These are phyloP conservation scores for Scleromitrula shiraiana DNA, from an alignment of 2,329 filamentous ascomycete species.

Conservation along the genomic window DNA sequence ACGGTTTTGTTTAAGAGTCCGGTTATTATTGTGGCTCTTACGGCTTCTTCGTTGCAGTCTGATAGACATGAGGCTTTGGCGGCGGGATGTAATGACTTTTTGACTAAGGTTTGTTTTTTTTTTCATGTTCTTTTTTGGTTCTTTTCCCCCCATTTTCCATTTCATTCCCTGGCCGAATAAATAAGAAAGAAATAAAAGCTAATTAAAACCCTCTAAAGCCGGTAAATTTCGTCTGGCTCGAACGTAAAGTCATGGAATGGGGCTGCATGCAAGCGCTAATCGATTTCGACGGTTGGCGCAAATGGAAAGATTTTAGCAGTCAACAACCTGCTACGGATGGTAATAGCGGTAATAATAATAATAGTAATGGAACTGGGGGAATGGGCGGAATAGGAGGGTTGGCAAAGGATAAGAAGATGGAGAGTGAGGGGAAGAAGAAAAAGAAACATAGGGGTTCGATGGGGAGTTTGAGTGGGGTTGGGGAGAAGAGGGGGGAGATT, in stretches of 20 bases:
- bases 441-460: slow-evolving; percentile 17
- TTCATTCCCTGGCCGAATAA: background rate
- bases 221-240: slow-evolving; percentile 94
- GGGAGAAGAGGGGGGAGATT: too few species aligned
- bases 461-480: slow-evolving; percentile 8
- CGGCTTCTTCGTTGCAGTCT: slow-evolving; percentile 87
- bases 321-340: too few species aligned
- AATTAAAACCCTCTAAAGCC: slow-evolving; percentile 61
- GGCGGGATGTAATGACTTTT: slow-evolving; percentile 94
- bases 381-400: slow-evolving; percentile 24
- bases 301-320: slow-evolving; percentile 77
- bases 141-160: background rate
- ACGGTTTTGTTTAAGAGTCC: slow-evolving; percentile 81
- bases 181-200: slow-evolving; percentile 5
- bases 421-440: slow-evolving; percentile 17
- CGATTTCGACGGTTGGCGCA: slow-evolving; percentile 95
- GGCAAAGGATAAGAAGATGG: slow-evolving; percentile 14
- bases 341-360: too few species aligned
- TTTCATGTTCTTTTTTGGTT: background rate
- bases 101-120: slow-evolving; percentile 70
- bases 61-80: slow-evolving; percentile 92
- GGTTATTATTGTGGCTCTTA: slow-evolving; percentile 95
- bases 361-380: background rate
- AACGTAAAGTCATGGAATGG: slow-evolving; percentile 98
- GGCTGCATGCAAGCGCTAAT: slow-evolving; percentile 99